Base-by-base conservation (phyloP, 805 yeast genomes). In the Teunomyces barrocoloradensis region DNA sequence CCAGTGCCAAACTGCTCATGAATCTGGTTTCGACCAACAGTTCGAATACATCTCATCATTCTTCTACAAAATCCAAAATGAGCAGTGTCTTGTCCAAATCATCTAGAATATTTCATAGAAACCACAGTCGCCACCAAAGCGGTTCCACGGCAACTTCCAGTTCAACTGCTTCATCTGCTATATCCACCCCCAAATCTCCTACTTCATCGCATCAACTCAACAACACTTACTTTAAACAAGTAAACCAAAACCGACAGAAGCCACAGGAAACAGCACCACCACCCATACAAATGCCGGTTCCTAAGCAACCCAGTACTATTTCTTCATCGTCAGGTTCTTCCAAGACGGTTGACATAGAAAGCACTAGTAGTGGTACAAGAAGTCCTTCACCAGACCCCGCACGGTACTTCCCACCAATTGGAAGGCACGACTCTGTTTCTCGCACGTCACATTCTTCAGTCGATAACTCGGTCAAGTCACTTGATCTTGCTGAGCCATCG, bases 161-260 rank as follows among this genome's bases (percentile, higher is more conserved):
- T 25, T n/a, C 28, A 32, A 9, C 42, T 28, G 6, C 23, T 18
- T 21, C 44, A 40, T n/a, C 44, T 25, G 27, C 50, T 13, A 11
- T 37, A 41, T 15, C 38, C 18, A 18, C 53, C 17, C 37, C 50
- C 12, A 47, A 34, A 11, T 30, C 42, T 7, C 44, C 47, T 5
- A 27, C 39, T 21, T 23, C 50, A 2, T 41, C 43, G 5, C 45
- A 45, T 44, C 53, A 34, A 48, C 53, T 57, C n/a, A 57, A 61
- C 27, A 56, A 63, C 42, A 55, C 70, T 2, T 69, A 70, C 52
- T 60, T 67, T 2, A 59, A 58, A 28, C 73, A 66, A 29, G 66
- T 67, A 13, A 66, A 59, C 45, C 65, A 64, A 39, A 58, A 60
- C 48, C 51, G 73, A n/a, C 61, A 70, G 3, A 64, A 46, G 13